Evolutionary conservation across 768 basidiomycete species (phyloP).

Genomic region (Termitomyces sp.): DNA sequence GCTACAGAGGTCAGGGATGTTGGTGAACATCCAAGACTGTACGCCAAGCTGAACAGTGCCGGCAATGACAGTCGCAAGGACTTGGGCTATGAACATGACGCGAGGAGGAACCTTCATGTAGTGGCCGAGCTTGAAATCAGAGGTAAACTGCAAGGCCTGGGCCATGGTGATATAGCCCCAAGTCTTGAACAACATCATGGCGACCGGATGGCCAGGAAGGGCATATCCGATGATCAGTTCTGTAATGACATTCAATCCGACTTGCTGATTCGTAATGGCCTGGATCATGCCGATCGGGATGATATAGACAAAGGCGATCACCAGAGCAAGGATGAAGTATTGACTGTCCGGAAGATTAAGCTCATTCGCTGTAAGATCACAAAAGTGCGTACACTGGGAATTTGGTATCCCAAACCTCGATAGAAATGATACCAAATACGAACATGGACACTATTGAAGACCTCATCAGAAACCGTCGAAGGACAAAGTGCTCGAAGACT

Average conservation of each 20-base stretch:
- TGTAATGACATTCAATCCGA: conserved; percentile 70
- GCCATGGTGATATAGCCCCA: conserved; percentile 71
- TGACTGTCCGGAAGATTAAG: conserved; percentile 17
- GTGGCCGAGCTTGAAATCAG: conserved; percentile 78
- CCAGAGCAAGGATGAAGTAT: conserved; percentile 62
- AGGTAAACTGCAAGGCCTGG: conserved; percentile 63
- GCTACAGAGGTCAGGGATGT: conserved; percentile 57
- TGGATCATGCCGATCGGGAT: conserved; percentile 65
- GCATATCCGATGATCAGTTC: conserved; percentile 79
- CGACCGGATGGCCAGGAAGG: conserved; percentile 71
- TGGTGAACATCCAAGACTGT: conserved; percentile 72
- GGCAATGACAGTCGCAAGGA: conserved; percentile 60
- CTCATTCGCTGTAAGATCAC: not conserved
- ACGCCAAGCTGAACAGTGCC: conserved; percentile 73
- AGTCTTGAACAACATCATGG: conserved; percentile 86
- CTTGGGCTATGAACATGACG: conserved; percentile 67
- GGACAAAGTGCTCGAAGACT: conserved; percentile 17
- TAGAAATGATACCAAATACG: conserved; percentile 59
- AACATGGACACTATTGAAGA: conserved; percentile 48
- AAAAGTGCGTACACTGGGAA: conserved; percentile 62
- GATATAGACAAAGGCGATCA: conserved; percentile 61
- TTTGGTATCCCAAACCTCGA: conserved; percentile 65
- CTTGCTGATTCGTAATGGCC: conserved; percentile 77
- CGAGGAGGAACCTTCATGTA: conserved; percentile 64
- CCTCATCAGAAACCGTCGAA: not conserved